Conservation (phyloP, 805 yeast species). For the Kuraishia borneana region DNA sequence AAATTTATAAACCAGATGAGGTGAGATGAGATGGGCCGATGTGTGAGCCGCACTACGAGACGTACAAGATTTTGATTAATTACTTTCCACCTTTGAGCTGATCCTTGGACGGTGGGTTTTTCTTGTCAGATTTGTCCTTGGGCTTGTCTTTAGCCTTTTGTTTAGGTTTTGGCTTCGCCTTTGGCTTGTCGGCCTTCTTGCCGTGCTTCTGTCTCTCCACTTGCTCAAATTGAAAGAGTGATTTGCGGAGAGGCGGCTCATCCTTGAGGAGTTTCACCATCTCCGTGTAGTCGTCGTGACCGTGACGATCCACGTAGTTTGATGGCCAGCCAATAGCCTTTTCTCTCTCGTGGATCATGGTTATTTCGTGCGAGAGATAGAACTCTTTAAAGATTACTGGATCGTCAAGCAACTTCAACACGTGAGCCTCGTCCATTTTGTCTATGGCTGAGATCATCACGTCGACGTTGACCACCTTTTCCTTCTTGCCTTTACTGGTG, state of each 20-base stretch:
- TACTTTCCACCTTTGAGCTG: no score
- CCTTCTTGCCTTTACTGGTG: constrained; percentile 7
- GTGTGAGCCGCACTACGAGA: no score
- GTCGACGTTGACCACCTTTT: constrained; percentile 2
- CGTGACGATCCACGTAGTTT: neutral
- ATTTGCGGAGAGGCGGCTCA: neutral
- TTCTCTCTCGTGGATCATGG: constrained; percentile 22
- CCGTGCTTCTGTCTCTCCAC: neutral
- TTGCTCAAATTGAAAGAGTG: constrained; percentile 6
- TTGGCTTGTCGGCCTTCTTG: neutral
- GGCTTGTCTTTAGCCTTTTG: neutral
- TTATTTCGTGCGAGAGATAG: constrained; percentile 17
- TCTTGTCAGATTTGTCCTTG: neutral
- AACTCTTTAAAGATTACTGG: constrained; percentile 18
- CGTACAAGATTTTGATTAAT: no score
- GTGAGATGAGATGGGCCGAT: no score
- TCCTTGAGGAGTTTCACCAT: neutral
- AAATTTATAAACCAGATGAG: no score
- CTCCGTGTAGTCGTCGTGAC: neutral
- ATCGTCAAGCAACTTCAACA: constrained; percentile 8
- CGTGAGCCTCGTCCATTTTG: neutral
- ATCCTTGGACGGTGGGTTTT: no score
- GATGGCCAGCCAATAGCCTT: constrained; percentile 5
- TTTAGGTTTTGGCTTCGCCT: no score
- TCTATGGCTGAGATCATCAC: neutral